These are phyloP conservation scores for Protostelium mycophagum DNA, from an alignment of 78 protist species.

Conservation along the genomic window DNA sequence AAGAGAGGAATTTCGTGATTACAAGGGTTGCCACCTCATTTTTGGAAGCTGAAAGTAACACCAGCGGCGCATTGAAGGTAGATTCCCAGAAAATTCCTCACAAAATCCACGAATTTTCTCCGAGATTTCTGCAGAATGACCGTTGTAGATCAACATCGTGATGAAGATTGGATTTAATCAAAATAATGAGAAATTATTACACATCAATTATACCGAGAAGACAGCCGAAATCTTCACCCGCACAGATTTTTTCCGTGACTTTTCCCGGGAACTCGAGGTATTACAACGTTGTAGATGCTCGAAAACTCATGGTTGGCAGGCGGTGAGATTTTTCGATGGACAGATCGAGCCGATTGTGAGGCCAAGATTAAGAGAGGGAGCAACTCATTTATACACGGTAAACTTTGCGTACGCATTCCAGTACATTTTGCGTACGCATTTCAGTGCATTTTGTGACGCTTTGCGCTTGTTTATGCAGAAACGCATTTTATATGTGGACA, in stretches of 20 bases:
- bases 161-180: neutral
- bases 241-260: neutral
- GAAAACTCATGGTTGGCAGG: neutral
- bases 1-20: neutral
- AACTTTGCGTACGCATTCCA: too few relatives aligned
- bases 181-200: neutral
- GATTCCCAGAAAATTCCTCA: too few relatives aligned
- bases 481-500: neutral
- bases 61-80: neutral
- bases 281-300: neutral
- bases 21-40: neutral
- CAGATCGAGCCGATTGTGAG: neutral
- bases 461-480: neutral
- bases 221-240: neutral
- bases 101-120: too few relatives aligned
- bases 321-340: neutral
- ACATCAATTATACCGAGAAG: neutral
- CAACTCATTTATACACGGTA: neutral
- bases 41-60: neutral
- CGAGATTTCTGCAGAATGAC: too few relatives aligned
- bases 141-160: neutral
- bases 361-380: neutral
- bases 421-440: too few relatives aligned
- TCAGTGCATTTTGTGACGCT: too few relatives aligned
- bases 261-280: slow-evolving; percentile 1